phyloP scores from a whole-genome alignment of 2,329 filamentous ascomycete species.

The Mariannaea sp. region DNA sequence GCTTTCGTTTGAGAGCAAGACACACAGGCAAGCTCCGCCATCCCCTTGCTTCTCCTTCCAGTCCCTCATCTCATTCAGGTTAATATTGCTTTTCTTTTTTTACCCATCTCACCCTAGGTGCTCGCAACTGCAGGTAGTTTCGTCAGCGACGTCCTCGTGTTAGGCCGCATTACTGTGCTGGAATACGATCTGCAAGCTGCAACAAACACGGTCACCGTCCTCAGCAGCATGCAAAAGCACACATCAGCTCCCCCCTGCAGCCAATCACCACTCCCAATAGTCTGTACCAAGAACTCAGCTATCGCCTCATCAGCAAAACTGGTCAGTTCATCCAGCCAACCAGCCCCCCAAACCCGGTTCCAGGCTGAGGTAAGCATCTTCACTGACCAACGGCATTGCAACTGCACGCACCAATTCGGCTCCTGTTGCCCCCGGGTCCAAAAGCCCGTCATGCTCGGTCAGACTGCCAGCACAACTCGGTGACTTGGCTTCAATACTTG shows the following conservation, averaged over 20 bases:
- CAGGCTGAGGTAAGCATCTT: not conserved
- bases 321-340: not conserved
- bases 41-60: constrained; percentile 8
- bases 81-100: not conserved
- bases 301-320: not conserved
- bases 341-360: not conserved
- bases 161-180: not conserved
- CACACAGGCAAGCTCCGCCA: not conserved
- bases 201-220: too few relatives aligned
- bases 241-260: not conserved
- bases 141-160: not conserved
- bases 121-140: too few relatives aligned
- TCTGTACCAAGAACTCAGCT: not conserved
- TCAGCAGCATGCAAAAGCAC: constrained; percentile 6
- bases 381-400: not conserved
- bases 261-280: not conserved
- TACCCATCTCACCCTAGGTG: too few relatives aligned
- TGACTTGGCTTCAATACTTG: not conserved
- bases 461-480: not conserved
- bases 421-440: not conserved
- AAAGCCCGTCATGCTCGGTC: too few relatives aligned
- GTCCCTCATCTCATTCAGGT: not conserved
- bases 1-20: constrained; percentile 13
- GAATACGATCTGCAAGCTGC: constrained; percentile 15
- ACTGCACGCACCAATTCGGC: not conserved